Evolutionary conservation across 2,329 filamentous ascomycete genomes (phyloP).

Genomic region (Fusarium decemcellulare): DNA sequence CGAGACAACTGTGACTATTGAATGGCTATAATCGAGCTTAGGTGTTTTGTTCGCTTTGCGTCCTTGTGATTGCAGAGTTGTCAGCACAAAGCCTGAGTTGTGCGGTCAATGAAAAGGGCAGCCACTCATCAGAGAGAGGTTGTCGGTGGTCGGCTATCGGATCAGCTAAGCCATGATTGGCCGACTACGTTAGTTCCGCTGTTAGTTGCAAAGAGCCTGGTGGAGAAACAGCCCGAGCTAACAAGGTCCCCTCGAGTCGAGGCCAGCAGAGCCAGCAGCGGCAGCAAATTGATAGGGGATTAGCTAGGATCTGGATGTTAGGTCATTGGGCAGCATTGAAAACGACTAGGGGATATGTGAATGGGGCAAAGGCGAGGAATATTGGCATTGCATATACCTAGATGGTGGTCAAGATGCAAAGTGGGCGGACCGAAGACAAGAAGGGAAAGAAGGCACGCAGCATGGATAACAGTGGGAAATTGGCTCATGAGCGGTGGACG

Average conservation of each 20-base stretch:
- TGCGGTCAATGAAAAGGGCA: constrained; percentile 21
- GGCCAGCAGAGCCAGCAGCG: constrained; percentile 10
- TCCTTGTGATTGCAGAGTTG: constrained; percentile 37
- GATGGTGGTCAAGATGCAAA: constrained; percentile 21
- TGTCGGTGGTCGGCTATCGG: constrained; percentile 47
- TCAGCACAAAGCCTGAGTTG: constrained; percentile 29
- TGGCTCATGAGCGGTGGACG: constrained; percentile 17
- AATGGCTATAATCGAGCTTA: background rate
- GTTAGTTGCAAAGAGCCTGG: constrained; percentile 24
- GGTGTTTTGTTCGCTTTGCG: constrained; percentile 14
- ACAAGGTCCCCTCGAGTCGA: constrained; percentile 34
- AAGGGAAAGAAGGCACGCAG: constrained; percentile 28
- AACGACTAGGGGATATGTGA: constrained; percentile 38
- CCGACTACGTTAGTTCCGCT: constrained; percentile 32
- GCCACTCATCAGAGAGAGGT: constrained; percentile 36
- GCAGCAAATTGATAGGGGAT: constrained; percentile 21
- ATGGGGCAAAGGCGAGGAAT: constrained; percentile 16
- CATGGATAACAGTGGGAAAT: constrained; percentile 21
- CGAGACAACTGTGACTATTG: constrained; percentile 7
- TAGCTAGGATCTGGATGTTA: constrained; percentile 7
- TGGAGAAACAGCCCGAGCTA: constrained; percentile 33
- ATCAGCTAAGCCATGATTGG: constrained; percentile 47
- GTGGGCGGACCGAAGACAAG: constrained; percentile 21
- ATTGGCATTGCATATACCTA: constrained; percentile 20
- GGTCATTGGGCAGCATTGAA: constrained; percentile 20